Conservation (phyloP, 2,329 filamentous ascomycete genomes). For the Dissoconium aciculare region DNA sequence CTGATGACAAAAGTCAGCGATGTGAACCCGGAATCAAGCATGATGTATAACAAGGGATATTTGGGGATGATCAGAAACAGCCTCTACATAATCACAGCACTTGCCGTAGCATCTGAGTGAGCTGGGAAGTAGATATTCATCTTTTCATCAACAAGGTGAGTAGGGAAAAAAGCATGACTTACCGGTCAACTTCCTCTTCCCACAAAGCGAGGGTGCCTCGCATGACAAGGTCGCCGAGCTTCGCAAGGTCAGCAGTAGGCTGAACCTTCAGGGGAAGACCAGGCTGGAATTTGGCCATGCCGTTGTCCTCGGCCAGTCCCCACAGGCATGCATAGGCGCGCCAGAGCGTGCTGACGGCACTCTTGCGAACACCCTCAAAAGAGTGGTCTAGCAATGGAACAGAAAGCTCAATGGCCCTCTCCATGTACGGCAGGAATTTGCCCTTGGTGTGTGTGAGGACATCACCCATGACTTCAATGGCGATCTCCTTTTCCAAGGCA, state of each 20-base stretch:
- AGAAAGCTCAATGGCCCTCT: constrained; percentile 72
- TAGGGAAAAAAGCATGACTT: constrained; percentile 35
- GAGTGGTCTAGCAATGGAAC: constrained; percentile 70
- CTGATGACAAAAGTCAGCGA: constrained; percentile 32
- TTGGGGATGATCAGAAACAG: constrained; percentile 42
- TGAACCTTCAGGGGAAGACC: constrained; percentile 71
- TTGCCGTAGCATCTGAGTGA: constrained; percentile 78
- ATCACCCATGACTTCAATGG: constrained; percentile 86
- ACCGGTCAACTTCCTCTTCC: constrained; percentile 87
- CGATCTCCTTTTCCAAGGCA: constrained; percentile 93
- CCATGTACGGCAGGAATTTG: constrained; percentile 68
- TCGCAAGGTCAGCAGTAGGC: constrained; percentile 63
- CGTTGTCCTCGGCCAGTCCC: constrained; percentile 66
- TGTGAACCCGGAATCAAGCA: too few species aligned
- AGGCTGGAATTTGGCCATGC: constrained; percentile 70
- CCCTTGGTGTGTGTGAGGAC: constrained; percentile 75
- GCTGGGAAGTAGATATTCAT: constrained; percentile 87
- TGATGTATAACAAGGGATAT: constrained; percentile 1
- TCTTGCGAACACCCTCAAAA: constrained; percentile 89
- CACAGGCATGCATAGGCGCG: constrained; percentile 85
- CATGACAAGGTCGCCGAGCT: constrained; percentile 74
- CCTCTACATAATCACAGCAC: constrained; percentile 24
- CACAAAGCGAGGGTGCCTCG: constrained; percentile 72
- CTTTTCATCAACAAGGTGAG: constrained; percentile 49
- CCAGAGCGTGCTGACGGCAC: constrained; percentile 81